Evolutionary conservation across 345 rosid genomes (phyloP), one percentile per base, ranked within the genome.

Genomic region (Ceriops zippeliana): DNA sequence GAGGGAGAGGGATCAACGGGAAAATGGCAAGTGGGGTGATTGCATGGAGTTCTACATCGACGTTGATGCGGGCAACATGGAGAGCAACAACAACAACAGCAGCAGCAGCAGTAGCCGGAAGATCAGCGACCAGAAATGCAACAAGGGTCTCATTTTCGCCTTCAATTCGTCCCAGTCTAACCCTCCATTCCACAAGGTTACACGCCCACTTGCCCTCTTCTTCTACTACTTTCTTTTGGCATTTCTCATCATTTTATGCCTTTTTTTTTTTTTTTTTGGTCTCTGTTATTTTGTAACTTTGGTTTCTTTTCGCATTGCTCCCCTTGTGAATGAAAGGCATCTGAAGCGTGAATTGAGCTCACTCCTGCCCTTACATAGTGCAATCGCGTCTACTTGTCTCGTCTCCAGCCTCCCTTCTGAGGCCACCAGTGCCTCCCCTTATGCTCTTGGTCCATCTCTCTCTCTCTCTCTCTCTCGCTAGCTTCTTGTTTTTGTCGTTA

Each of bases 401-500:
- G 97, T 87, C 68, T 91, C 97, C 53, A 87, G 83, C 73, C 86
- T 89, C 16, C 86, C 91, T 4, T 67, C 78, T 51, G 87, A 85
- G 61, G 77, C 68, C 27, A 69, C 66, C 37, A 7, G 37, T 51
- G 16, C 75, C 22, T 82, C 81, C 47, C 54, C 65, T 38, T 83
- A 87, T 81, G 96, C 93, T 91, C 58, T 42, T 17, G 27, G 52
- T 35, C 24, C 24, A 22, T 22, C 46, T 59, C 5, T 17, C 3
- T 7, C 27, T 42, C 17, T 13, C 5, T 22, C 28, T 30, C 32
- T 70, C 21, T 31, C 2, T 42, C 16, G 2, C 16, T 42, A 2
- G 17, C 16, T 11, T 42, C 4, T 42, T 42, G 4, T 3, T 11
- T 42, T 42, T 42, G 4, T 11, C 13, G 17, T 42, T 42, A 42